These are phyloP conservation scores for Aspergillus tubingensis DNA, from an alignment of 2,329 filamentous ascomycete species.

Conservation along the genomic window DNA sequence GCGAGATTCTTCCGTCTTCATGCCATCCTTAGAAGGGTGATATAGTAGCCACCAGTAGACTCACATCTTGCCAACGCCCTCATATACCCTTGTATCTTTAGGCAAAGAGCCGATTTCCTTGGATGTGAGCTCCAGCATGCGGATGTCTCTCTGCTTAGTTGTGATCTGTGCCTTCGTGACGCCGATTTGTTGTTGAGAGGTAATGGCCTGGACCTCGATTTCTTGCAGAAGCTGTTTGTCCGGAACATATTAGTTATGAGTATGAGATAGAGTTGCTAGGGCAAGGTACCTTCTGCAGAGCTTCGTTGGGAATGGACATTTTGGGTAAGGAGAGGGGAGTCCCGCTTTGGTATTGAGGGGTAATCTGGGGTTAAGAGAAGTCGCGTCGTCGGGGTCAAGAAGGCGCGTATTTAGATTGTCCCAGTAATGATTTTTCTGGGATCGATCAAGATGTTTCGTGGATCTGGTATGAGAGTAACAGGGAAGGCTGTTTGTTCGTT, in stretches of 20 bases:
- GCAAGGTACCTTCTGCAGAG: slow-evolving; percentile 80
- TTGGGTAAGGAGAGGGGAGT: slow-evolving; percentile 28
- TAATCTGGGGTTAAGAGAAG: not conserved
- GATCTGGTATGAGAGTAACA: not conserved
- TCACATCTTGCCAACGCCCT: slow-evolving; percentile 96
- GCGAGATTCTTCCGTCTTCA: not conserved
- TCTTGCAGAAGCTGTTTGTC: slow-evolving; percentile 75
- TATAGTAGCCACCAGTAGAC: slow-evolving; percentile 33
- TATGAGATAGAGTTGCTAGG: slow-evolving; percentile 10
- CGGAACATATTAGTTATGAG: not conserved
- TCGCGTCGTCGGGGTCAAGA: not conserved
- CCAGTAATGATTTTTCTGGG: not conserved
- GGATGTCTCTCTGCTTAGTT: slow-evolving; percentile 82
- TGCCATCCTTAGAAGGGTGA: not conserved
- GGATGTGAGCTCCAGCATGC: slow-evolving; percentile 82
- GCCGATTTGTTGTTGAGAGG: slow-evolving; percentile 88
- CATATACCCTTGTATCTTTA: slow-evolving; percentile 77
- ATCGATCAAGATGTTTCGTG: not conserved
- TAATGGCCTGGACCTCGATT: slow-evolving; percentile 85
- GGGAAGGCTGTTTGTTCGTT: not conserved
- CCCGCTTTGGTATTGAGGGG: slow-evolving; percentile 9
- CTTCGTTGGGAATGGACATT: slow-evolving; percentile 95
- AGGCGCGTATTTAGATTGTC: not conserved
- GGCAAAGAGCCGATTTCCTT: slow-evolving; percentile 80
- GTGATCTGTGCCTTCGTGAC: slow-evolving; percentile 82